A percentile compares a stretch with the other conserved stretches of the same genome.
phyloP scores from a whole-genome alignment of 352 stramenopile species.

The Phytopythium delawarense region DNA sequence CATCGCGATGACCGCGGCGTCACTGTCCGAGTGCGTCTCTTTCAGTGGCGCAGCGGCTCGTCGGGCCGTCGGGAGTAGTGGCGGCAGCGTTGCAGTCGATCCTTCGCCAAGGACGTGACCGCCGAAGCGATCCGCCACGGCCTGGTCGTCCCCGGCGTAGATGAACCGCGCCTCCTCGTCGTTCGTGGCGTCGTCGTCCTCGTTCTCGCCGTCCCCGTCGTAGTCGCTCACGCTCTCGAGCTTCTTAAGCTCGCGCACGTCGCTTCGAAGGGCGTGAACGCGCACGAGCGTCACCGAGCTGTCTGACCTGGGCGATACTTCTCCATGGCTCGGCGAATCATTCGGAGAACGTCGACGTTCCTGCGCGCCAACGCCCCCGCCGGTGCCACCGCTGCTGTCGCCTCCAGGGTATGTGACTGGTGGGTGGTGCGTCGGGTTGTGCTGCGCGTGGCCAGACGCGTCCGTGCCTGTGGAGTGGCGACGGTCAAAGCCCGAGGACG shows the following conservation, averaged over 20 bases:
- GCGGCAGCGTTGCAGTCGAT: background rate
- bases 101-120: conserved; percentile 3
- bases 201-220: conserved; percentile 63
- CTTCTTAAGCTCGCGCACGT: conserved; percentile 66
- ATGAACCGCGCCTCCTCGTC: conserved; percentile 32
- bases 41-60: background rate
- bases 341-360: background rate
- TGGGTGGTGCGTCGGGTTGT: conserved; percentile 30
- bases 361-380: conserved; percentile 10
- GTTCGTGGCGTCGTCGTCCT: conserved; percentile 39
- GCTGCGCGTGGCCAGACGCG: conserved; percentile 12
- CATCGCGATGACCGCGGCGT: conserved; percentile 72
- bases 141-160: conserved; percentile 12
- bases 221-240: conserved; percentile 56
- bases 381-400: conserved; percentile 13
- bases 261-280: conserved; percentile 71
- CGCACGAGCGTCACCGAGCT: conserved; percentile 64
- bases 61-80: background rate
- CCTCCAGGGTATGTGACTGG: conserved; percentile 7
- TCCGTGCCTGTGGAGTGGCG: conserved; percentile 12
- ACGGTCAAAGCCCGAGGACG: conserved; percentile 20
- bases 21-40: conserved; percentile 66
- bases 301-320: conserved; percentile 39
- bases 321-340: conserved; percentile 10
- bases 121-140: conserved; percentile 5